Percentiles rank a stretch among this genome's conserved stretches.
phyloP scores from a whole-genome alignment of 116 monocot species.

The Papilionanthe hybrid region DNA sequence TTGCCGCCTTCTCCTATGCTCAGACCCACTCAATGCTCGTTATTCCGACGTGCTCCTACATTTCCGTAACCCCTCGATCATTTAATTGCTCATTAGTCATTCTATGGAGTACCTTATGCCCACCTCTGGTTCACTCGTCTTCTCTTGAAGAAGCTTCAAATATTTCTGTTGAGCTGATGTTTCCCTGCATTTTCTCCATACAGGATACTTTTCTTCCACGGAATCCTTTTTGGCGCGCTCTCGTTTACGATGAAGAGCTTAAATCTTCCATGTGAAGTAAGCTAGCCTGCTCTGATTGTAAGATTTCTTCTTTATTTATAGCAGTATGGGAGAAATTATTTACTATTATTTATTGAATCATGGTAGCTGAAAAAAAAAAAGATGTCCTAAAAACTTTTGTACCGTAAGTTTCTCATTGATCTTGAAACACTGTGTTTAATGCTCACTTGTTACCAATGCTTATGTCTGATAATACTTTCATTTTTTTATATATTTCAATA shows the following conservation, averaged over 20 bases:
- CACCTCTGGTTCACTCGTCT: not conserved
- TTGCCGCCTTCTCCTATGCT: conserved; percentile 73
- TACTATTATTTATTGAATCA: not conserved
- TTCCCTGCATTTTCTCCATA: not conserved
- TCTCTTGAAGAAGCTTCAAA: not conserved
- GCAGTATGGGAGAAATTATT: not conserved
- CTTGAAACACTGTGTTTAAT: no score
- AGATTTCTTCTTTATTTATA: not conserved
- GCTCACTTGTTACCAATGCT: no score
- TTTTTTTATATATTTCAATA: no score
- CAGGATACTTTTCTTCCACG: conserved; percentile 20
- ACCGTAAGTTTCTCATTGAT: no score
- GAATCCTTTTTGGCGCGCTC: conserved; percentile 13
- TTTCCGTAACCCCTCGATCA: conserved; percentile 36
- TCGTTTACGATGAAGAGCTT: conserved; percentile 9
- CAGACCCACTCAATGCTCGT: conserved; percentile 40
- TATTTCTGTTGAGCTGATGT: not conserved
- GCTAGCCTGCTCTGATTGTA: not conserved
- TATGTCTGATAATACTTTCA: no score
- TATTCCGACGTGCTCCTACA: conserved; percentile 76
- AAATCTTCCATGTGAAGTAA: conserved; percentile 17
- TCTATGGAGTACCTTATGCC: not conserved
- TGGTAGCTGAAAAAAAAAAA: not conserved
- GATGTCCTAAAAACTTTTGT: no score
- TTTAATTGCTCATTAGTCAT: not conserved